Conservation (phyloP, 2,329 filamentous ascomycete species). For the Ascomycota sp. region DNA sequence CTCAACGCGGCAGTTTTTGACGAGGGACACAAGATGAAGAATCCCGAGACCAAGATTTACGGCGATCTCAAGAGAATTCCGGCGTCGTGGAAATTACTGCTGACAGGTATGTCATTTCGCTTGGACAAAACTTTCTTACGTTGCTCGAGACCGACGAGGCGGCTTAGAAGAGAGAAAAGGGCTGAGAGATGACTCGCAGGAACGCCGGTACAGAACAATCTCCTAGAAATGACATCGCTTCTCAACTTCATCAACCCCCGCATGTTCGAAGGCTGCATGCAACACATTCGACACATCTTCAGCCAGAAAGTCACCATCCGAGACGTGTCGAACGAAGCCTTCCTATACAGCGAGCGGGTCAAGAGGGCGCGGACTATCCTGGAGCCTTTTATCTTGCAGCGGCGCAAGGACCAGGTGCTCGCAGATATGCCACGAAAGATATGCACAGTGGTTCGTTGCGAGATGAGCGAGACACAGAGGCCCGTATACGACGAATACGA, state of each 20-base stretch:
- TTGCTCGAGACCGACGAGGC: no score
- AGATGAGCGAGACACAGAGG: slow-evolving; percentile 52
- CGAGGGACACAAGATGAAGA: slow-evolving; percentile 87
- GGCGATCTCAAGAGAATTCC: slow-evolving; percentile 57
- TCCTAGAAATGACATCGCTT: slow-evolving; percentile 77
- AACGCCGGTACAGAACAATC: slow-evolving; percentile 84
- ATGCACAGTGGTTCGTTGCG: slow-evolving; percentile 59
- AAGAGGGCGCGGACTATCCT: slow-evolving; percentile 76
- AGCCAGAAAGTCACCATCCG: slow-evolving; percentile 76
- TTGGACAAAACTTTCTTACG: no score
- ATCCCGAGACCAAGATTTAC: slow-evolving; percentile 65
- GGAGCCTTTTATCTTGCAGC: slow-evolving; percentile 81
- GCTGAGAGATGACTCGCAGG: slow-evolving; percentile 29
- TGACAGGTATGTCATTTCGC: slow-evolving; percentile 21
- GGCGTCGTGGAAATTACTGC: slow-evolving; percentile 64
- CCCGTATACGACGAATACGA: slow-evolving; percentile 49
- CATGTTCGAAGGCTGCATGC: slow-evolving; percentile 57
- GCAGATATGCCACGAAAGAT: slow-evolving; percentile 63
- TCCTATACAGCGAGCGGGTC: slow-evolving; percentile 75
- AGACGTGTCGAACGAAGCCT: slow-evolving; percentile 58
- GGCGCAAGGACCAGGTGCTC: slow-evolving; percentile 88
- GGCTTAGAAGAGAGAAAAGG: no score
- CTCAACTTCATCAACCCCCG: slow-evolving; percentile 84
- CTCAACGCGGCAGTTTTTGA: slow-evolving; percentile 56
- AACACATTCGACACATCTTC: slow-evolving; percentile 73